Conservation (phyloP, 2,329 filamentous ascomycete species). For the Neofusicoccum cordaticola region DNA sequence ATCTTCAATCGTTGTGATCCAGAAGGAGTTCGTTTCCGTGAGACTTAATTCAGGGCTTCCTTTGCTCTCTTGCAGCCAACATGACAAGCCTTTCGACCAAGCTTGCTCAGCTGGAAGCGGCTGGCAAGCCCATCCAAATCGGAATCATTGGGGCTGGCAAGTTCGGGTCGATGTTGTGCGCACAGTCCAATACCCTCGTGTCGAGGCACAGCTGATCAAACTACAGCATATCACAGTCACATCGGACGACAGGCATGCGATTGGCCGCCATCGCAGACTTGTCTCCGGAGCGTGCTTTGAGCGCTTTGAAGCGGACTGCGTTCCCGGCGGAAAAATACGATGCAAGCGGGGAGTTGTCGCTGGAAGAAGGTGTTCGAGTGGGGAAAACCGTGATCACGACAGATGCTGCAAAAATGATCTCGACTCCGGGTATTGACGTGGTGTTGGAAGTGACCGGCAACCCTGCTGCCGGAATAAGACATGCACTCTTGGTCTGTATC, state of each 20-base stretch:
- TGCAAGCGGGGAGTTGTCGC: not conserved
- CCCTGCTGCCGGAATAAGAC: slow-evolving; percentile 43
- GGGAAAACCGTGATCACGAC: slow-evolving; percentile 45
- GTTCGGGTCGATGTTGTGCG: not conserved
- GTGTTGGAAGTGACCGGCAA: slow-evolving; percentile 47
- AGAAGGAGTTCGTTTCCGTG: too few relatives aligned
- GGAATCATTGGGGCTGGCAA: not conserved
- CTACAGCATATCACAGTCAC: slow-evolving; percentile 43
- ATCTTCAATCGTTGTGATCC: too few relatives aligned
- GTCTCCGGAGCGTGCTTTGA: slow-evolving; percentile 40
- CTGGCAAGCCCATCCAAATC: not conserved
- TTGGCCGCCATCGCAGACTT: slow-evolving; percentile 47
- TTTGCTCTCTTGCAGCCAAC: not conserved
- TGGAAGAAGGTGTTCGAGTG: slow-evolving; percentile 27
- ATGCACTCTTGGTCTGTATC: slow-evolving; percentile 33
- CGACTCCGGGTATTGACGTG: slow-evolving; percentile 44
- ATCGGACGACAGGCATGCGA: slow-evolving; percentile 43
- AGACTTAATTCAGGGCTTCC: too few relatives aligned
- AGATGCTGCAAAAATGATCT: slow-evolving; percentile 43
- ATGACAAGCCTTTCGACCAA: not conserved
- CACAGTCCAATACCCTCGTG: too few relatives aligned
- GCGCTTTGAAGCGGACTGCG: slow-evolving; percentile 41
- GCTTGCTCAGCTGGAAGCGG: not conserved
- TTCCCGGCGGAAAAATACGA: slow-evolving; percentile 21
- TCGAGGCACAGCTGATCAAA: not conserved